Conservation (phyloP, 495 filamentous ascomycete genomes). For the Penicillium coffeae region DNA sequence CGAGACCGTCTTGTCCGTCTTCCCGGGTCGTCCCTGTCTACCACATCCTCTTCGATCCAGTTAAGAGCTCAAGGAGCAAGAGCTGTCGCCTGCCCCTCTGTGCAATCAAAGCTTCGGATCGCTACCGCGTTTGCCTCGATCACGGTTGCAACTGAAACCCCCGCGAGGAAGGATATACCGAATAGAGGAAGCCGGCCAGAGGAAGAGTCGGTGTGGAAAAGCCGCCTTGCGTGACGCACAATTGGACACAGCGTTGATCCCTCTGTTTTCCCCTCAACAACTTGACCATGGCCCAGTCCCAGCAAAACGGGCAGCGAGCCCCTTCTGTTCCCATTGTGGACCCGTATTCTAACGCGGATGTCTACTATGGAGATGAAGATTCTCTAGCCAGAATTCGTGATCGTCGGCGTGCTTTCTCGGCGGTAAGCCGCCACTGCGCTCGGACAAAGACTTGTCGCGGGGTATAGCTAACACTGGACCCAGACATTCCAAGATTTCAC, state of each 20-base stretch:
- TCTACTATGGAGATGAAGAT: constrained; percentile 49
- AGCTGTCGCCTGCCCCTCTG: background rate
- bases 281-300: constrained; percentile 26
- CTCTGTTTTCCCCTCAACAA: constrained; percentile 1
- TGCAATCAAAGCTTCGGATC: background rate
- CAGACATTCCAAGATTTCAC: constrained; percentile 38
- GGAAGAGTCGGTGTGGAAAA: constrained; percentile 21
- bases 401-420: constrained; percentile 44
- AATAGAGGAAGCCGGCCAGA: background rate
- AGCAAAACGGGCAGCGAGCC: background rate
- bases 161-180: background rate
- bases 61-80: background rate
- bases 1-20: constrained; percentile 7
- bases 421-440: constrained; percentile 38
- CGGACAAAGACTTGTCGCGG: background rate
- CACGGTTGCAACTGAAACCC: background rate
- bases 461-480: constrained; percentile 10
- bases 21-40: constrained; percentile 4
- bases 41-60: background rate
- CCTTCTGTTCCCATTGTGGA: constrained; percentile 19
- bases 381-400: constrained; percentile 28
- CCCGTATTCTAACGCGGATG: constrained; percentile 44
- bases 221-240: constrained; percentile 19
- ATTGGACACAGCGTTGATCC: constrained; percentile 7
- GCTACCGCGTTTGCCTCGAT: background rate